Evolutionary conservation across 352 stramenopile species (phyloP), one percentile per base, ranked within the genome.

Genomic region (Globisporangium uncinulatum): DNA sequence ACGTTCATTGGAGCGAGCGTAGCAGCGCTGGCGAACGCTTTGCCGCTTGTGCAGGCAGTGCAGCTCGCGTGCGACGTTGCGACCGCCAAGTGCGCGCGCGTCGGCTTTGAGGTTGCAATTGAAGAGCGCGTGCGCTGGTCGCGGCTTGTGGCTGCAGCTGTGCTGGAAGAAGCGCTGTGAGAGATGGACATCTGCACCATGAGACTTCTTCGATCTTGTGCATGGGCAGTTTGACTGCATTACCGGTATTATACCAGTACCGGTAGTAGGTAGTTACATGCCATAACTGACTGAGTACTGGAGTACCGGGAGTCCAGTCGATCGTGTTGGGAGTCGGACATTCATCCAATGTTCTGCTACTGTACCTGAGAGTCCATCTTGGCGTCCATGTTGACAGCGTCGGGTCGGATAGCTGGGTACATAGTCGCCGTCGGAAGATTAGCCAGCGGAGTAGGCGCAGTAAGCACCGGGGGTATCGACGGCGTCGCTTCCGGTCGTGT

Each of bases 1-100:
- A 66, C 80, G 20, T 89, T 91, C 49, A 87, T 93, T 52, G 83
- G 79, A 0, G 75, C 80, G 15, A 63, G 67, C 11, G 61, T 93
- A 42, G 80, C 83, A 0, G 71, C 67, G 1, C 66, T 90, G 39
- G 68, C 70, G 21, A 37, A 54, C 0, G 31, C 60, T 32, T 45
- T 65, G n/a, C 43, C 69, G 6, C 51, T 90, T 4, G 41, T 66
- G 9, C 34, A 59, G 3, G 67, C 74, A 2, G 43, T 90, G n/a
- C 62, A 60, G 17, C 56, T 66, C 4, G 83, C 71, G 9, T 90
- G 79, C 49, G 61, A 71, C 3, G 65, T 89, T 42, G 83, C 74
- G 1, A 83, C 79, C 7, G 43, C 55, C 6, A 91, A 91, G 57
- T 93, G 83, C 54, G 43, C 58, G 19, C 74, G 86, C 51, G 58